Conservation (phyloP, 148 eudicot species). For the Talinum fruticosum region DNA sequence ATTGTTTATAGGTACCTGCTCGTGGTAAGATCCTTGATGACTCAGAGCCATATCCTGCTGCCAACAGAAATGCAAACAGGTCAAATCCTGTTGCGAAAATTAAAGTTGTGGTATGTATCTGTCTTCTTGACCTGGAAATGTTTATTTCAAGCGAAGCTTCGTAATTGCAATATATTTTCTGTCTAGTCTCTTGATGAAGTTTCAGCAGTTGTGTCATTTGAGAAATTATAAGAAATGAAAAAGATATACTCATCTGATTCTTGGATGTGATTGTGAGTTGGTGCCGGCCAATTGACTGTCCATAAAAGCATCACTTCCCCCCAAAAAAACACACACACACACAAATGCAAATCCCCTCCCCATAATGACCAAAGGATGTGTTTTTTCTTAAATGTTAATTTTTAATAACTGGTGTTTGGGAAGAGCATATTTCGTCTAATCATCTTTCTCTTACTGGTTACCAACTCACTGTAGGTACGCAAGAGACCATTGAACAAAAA, state of each 20-base stretch:
- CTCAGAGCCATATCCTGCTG: constrained; percentile 31
- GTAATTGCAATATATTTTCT: neutral
- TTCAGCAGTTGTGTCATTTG: neutral
- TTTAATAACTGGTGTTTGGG: neutral
- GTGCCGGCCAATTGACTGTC: neutral
- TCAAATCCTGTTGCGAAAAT: constrained; percentile 65
- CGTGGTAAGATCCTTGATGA: constrained; percentile 46
- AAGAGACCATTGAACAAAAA: constrained; percentile 81
- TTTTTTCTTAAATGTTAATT: neutral
- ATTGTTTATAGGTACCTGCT: constrained; percentile 38
- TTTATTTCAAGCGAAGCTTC: neutral
- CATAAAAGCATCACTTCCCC: neutral
- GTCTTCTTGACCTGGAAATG: neutral
- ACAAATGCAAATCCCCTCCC: too few relatives aligned
- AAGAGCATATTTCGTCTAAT: neutral
- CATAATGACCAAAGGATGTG: neutral
- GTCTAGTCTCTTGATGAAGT: neutral
- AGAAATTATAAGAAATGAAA: neutral
- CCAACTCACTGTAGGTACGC: constrained; percentile 52
- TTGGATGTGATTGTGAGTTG: neutral
- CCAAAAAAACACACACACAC: too few relatives aligned
- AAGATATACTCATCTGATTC: neutral
- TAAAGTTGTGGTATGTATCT: constrained; percentile 74
- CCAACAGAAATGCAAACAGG: constrained; percentile 43
- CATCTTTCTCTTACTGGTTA: constrained; percentile 5